Evolutionary conservation across 139 green algal species (phyloP).

Genomic region (Deuterostichococcus epilithicus): DNA sequence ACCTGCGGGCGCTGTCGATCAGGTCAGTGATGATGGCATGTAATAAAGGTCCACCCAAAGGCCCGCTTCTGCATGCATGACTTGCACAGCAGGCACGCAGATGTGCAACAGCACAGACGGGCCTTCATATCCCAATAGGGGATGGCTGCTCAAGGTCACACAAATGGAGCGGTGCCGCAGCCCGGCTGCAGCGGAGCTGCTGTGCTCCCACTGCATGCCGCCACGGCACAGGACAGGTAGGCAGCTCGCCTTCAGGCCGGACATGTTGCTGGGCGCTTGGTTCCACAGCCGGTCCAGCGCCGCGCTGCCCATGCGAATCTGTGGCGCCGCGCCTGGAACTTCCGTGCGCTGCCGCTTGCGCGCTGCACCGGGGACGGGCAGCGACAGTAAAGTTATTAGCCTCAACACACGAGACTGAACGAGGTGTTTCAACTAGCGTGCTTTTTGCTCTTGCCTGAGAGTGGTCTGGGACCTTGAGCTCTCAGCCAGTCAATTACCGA

Average conservation of each 20-base stretch:
- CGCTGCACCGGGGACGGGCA: no score
- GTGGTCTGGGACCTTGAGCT: no score
- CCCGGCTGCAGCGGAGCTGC: no score
- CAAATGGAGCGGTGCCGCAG: no score
- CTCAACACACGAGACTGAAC: no score
- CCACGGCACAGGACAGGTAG: no score
- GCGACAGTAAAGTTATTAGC: no score
- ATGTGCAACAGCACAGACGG: neutral
- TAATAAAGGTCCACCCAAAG: neutral
- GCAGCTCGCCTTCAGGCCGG: neutral
- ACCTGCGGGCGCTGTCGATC: constrained; percentile 25
- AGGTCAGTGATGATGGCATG: constrained; percentile 14
- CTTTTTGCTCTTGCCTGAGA: no score
- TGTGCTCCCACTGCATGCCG: no score
- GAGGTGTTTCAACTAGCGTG: no score
- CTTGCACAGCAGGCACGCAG: neutral
- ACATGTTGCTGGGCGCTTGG: constrained; percentile 39
- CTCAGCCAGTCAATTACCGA: no score
- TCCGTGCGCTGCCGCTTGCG: constrained; percentile 17
- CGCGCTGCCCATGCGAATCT: constrained; percentile 25
- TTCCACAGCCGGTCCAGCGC: constrained; percentile 53
- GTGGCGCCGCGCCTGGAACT: constrained; percentile 14
- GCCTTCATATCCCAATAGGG: neutral
- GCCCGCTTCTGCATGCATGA: neutral
- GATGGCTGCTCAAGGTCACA: neutral